Evolutionary conservation across 2,329 filamentous ascomycete genomes (phyloP), one percentile per base, ranked within the genome.

Genomic region (Pyrenophora graminea): DNA sequence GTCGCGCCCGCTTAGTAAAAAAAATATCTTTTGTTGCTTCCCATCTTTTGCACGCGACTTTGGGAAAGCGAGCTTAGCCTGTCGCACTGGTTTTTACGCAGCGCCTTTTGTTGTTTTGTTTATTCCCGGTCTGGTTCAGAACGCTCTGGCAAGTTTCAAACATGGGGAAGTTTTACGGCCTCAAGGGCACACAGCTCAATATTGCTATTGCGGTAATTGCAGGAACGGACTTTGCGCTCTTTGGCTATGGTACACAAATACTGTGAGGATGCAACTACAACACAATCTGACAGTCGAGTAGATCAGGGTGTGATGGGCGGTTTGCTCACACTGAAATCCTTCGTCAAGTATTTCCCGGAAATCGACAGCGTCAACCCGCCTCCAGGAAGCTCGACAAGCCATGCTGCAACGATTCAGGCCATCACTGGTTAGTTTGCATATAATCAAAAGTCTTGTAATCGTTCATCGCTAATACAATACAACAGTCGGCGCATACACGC

Each of bases 191-290:
- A 30, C 73, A 74, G 70, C 83, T 90, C 58, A 89, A 74, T 40
- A 87, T 76, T 80, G 86, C 86, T 46, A 84, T 91, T 61, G 84
- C 85, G 55, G 74, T 85, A n/a, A 82, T 90, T 63, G 88, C 88
- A 51, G 88, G 87, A 64, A 82, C 86, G 42, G 87, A 90, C 72
- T 90, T 90, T 68, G 76, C 89, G 57, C 72, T 79, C 9, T 80
- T 84, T 56, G 82, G 82, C 38, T 84, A 83, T 86, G 88, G 90
- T 70, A 55, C 65, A 60, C 6, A 12, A 9, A 0, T 15, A 3
- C 17, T 8, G 59, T 49, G 56, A 25, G 23, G 7, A 2, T 5
- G 21, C 41, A 0, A 40, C 2, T 1, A 10, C 9, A 18, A 18
- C 30, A 5, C 32, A 31, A 27, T 39, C 53, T 66, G 52, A 62